These are phyloP conservation scores for Magnaporthales sp. DNA, from an alignment of 2,329 filamentous ascomycete species.

Conservation along the genomic window DNA sequence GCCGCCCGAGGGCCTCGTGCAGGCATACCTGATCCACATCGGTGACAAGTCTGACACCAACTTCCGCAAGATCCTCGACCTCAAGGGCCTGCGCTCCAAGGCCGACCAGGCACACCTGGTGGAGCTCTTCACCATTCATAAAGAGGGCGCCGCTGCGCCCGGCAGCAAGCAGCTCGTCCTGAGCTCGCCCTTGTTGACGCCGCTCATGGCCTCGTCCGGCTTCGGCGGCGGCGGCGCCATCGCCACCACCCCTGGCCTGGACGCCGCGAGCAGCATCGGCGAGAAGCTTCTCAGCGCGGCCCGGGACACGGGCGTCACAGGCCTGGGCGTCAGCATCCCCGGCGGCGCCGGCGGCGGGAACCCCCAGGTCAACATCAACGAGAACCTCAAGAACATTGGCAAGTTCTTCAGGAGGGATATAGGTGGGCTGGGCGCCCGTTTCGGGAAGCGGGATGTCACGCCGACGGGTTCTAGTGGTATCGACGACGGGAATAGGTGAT, in stretches of 20 bases:
- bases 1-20: constrained; percentile 87
- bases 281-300: constrained; percentile 85
- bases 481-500: background rate
- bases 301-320: constrained; percentile 63
- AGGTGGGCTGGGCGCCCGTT: constrained; percentile 63
- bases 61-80: constrained; percentile 90
- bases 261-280: constrained; percentile 44
- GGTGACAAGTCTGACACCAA: constrained; percentile 88
- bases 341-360: constrained; percentile 39
- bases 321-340: constrained; percentile 71
- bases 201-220: constrained; percentile 43
- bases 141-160: constrained; percentile 54
- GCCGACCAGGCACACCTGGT: constrained; percentile 73
- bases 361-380: constrained; percentile 69
- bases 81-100: constrained; percentile 78
- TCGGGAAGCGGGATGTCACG: constrained; percentile 51
- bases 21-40: constrained; percentile 96
- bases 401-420: constrained; percentile 93
- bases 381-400: constrained; percentile 90
- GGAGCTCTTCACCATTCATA: constrained; percentile 74
- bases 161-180: constrained; percentile 56
- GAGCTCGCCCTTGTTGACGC: constrained; percentile 62
- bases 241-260: background rate
- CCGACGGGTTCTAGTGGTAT: background rate
- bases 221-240: constrained; percentile 19